phyloP scores from a whole-genome alignment of 192 early-diverging fungal genomes.

The Linnemannia hyalina region DNA sequence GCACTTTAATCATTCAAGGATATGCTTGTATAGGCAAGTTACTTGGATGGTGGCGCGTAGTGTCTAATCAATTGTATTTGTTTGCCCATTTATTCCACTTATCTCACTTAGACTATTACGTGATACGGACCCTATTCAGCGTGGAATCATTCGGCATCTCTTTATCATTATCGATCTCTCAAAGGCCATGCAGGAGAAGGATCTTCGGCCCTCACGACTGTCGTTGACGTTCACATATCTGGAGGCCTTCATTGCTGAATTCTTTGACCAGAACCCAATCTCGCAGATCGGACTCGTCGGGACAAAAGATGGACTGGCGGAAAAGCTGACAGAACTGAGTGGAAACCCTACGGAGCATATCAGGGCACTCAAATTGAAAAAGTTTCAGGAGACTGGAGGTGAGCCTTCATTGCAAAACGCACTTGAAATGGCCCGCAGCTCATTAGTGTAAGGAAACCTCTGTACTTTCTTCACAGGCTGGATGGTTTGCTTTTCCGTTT shows the following conservation, averaged over 20 bases:
- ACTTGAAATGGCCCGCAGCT: conserved; percentile 83
- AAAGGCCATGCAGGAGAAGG: conserved; percentile 85
- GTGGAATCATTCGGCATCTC: conserved; percentile 89
- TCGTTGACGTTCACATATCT: conserved; percentile 77
- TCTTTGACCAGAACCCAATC: conserved; percentile 96
- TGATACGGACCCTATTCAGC: conserved; percentile 79
- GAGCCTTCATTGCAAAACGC: conserved; percentile 96
- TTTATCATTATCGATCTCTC: conserved; percentile 88
- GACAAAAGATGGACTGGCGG: conserved; percentile 88
- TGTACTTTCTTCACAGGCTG: not conserved
- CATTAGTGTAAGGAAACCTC: conserved; percentile 61
- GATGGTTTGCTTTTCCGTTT: not conserved
- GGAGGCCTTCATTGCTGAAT: conserved; percentile 87
- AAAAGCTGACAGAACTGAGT: conserved; percentile 87
- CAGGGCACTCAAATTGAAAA: conserved; percentile 71
- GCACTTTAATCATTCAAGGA: not conserved
- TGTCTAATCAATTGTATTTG: conserved; percentile 4
- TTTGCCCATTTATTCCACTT: not conserved
- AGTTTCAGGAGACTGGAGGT: conserved; percentile 79
- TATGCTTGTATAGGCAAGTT: no score
- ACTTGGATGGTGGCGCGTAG: conserved; percentile 28
- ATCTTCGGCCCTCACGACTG: conserved; percentile 85
- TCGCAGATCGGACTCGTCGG: conserved; percentile 87
- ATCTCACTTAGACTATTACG: conserved; percentile 52
- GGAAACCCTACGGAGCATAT: conserved; percentile 90